A percentile compares a stretch with the other conserved stretches of the same genome.
Evolutionary conservation across 2,329 filamentous ascomycete species (phyloP).

Genomic region (Laburnicola sp.): DNA sequence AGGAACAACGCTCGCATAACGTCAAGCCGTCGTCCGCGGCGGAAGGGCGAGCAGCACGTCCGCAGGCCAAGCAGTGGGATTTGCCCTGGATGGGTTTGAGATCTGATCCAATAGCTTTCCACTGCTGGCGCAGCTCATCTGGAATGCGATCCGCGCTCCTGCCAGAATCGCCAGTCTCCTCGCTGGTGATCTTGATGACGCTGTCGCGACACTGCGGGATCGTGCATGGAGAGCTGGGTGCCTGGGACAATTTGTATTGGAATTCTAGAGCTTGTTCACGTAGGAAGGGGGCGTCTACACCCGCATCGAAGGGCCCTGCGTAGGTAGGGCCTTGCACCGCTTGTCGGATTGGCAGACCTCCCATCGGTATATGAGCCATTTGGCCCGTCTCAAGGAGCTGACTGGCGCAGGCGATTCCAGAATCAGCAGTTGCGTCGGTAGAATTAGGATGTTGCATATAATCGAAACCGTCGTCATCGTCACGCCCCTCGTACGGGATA

Average conservation of each 20-base stretch:
- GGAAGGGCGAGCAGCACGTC: conserved; percentile 33
- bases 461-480: not conserved
- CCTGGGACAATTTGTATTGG: conserved; percentile 32
- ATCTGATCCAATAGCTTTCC: conserved; percentile 19
- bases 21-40: not conserved
- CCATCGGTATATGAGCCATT: conserved; percentile 45
- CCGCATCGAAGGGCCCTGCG: conserved; percentile 41
- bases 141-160: conserved; percentile 49
- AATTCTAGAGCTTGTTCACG: conserved; percentile 36
- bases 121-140: conserved; percentile 36
- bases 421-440: conserved; percentile 17
- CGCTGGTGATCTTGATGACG: conserved; percentile 37
- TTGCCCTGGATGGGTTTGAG: conserved; percentile 28
- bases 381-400: conserved; percentile 37
- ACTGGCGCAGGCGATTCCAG: conserved; percentile 28
- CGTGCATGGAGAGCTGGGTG: conserved; percentile 25
- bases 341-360: conserved; percentile 49
- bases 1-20: conserved; percentile 48
- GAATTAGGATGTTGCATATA: not conserved
- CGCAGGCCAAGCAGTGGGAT: conserved; percentile 41
- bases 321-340: conserved; percentile 52
- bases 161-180: conserved; percentile 47
- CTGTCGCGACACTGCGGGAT: conserved; percentile 35
- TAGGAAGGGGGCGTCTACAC: conserved; percentile 29
- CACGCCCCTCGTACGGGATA: conserved; percentile 23